Percentiles rank a stretch among this genome's conserved stretches.
These are phyloP conservation scores for Exophiala sp. DNA, from an alignment of 2,329 filamentous ascomycete genomes.

Conservation along the genomic window DNA sequence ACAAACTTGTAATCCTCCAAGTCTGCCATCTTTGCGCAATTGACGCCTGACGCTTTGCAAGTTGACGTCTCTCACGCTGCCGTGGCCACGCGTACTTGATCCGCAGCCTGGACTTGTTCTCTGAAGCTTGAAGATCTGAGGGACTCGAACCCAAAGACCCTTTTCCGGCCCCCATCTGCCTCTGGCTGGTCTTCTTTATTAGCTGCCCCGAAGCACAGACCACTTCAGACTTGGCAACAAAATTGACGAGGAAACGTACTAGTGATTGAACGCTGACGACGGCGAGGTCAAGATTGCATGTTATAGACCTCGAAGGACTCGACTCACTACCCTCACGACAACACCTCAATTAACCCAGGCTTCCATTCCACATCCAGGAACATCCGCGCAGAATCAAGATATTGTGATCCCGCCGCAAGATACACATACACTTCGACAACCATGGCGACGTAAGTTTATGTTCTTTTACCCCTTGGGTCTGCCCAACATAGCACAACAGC, in stretches of 20 bases:
- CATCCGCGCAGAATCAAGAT: too few relatives aligned
- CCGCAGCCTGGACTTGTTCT: too few relatives aligned
- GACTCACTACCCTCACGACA: too few relatives aligned
- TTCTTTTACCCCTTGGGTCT: slow-evolving; percentile 1
- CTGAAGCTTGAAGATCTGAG: too few relatives aligned
- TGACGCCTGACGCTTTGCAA: too few relatives aligned
- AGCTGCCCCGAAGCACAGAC: slow-evolving; percentile 1
- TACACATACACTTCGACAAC: neutral
- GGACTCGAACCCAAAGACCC: neutral
- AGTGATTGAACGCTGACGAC: neutral
- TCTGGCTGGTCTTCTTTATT: neutral
- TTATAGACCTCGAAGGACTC: neutral
- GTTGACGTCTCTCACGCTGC: too few relatives aligned
- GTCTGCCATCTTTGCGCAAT: neutral
- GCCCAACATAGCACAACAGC: slow-evolving; percentile 10
- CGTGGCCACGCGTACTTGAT: too few relatives aligned
- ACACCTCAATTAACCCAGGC: too few relatives aligned
- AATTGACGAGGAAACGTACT: neutral
- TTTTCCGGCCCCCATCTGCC: neutral
- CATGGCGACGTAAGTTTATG: slow-evolving; percentile 36
- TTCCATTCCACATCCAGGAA: too few relatives aligned
- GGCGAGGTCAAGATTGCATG: slow-evolving; percentile 3
- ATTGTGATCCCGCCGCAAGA: neutral
- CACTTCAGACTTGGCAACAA: slow-evolving; percentile 6
- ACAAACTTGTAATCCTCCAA: neutral